Base-by-base conservation (phyloP, 495 filamentous ascomycete species). In the Aspergillus ostianus region DNA sequence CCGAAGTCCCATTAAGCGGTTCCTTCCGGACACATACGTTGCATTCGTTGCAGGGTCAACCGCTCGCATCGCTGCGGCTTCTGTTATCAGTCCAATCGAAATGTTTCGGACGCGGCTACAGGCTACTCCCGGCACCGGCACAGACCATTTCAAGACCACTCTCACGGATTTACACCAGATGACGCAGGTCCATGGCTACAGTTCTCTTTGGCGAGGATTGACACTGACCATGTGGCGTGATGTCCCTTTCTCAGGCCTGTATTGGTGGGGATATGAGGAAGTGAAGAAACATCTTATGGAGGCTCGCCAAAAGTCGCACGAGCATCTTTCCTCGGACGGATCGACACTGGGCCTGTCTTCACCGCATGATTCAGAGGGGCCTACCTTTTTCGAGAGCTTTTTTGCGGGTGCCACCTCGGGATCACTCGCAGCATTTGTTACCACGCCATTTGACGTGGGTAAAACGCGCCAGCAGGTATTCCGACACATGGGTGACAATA, bases 211-310 rank as follows among this genome's bases (percentile, higher is more conserved):
- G 94, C 81, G 94, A n/a, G 94, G 94, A 0, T 74, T 98, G 56
- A 91, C 88, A 0, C 79, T 98, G 30, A 98, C 93, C 0, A 84
- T 98, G 66, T 98, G 94, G 94, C 82, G 94, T 29, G 94, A 98
- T 69, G 94, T 97, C 0, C 94, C 94, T 0, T 98, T 98, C 68
- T 97, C 93, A 6, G 94, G 89, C 8, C 80, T 98, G 55, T 98
- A 98, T 76, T 98, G 94, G 94, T 91, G 89, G 84, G 94, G 94
- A 13, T 98, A 98, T 69, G 94, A 98, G 78, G 80, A 84, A 29
- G 85, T 91, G 47, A 86, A 91, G 29, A 82, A 84, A 36, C 68
- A 65, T 27, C 70, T 96, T 30, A 86, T 83, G 6, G 85, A 90
- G 52, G 69, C 81, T 23, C 86, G 90, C 6, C 83, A 84, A 60